Percentiles rank a stretch among this genome's conserved stretches.
phyloP scores from a whole-genome alignment of 768 basidiomycete genomes.

The Hericium erinaceus region DNA sequence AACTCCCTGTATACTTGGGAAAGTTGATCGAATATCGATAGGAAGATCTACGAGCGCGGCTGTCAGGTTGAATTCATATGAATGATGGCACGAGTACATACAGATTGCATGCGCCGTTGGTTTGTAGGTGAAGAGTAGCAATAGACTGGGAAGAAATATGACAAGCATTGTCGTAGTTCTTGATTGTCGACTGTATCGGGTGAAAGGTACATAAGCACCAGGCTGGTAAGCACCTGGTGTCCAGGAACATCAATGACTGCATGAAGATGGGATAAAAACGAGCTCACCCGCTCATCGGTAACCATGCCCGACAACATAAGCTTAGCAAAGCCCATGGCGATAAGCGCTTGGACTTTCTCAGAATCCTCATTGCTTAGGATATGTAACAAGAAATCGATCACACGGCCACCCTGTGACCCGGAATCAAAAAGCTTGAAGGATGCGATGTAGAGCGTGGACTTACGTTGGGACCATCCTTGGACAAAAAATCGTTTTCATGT shows the following conservation, averaged over 20 bases:
- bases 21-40: constrained; percentile 57
- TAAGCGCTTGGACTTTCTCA: constrained; percentile 56
- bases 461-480: constrained; percentile 27
- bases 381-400: constrained; percentile 59
- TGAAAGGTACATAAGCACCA: constrained; percentile 61
- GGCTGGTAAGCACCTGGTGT: constrained; percentile 35
- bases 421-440: not conserved
- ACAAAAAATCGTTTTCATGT: constrained; percentile 60
- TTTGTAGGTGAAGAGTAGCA: constrained; percentile 72
- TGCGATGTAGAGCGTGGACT: not conserved
- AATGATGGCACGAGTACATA: constrained; percentile 27
- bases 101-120: constrained; percentile 63
- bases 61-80: not conserved
- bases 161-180: constrained; percentile 74
- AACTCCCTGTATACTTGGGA: constrained; percentile 48
- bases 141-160: constrained; percentile 81
- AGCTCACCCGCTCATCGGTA: constrained; percentile 55
- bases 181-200: constrained; percentile 77
- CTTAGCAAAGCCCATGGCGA: constrained; percentile 80
- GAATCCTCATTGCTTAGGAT: constrained; percentile 46
- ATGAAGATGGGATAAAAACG: not conserved
- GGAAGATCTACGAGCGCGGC: constrained; percentile 45
- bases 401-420: constrained; percentile 35
- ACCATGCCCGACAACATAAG: constrained; percentile 72
- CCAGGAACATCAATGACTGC: not conserved